Base-by-base conservation (phyloP, 768 basidiomycete genomes). In the Macrolepiota albuminosa region DNA sequence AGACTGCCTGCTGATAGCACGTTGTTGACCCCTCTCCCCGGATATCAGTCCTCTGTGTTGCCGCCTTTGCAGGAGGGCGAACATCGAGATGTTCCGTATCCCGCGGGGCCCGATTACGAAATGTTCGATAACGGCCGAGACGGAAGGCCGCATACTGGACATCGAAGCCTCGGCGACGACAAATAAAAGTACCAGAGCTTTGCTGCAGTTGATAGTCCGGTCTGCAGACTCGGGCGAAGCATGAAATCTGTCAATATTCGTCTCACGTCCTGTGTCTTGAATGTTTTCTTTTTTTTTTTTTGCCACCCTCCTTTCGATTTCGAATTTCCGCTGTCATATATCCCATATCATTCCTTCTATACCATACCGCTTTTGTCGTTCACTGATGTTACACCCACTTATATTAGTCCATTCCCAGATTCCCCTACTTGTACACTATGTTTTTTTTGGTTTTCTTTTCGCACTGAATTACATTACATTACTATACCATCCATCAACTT, bases 21-120 rank as follows among this genome's bases (percentile, higher is more conserved):
- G 29, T 76, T 91, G 56, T 75, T 90, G 61, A 89, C 88, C 36
- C 87, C 89, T n/a, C 75, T 88, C 21, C 78, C 84, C 4, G 81
- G 84, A 24, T 87, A 86, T 65, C 78, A 81, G 61, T 66, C 78
- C 33, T 69, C 80, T n/a, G 62, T 78, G 58, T 64, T 78, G 46
- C 70, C 74, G 39, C 67, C 73, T 24, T 55, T 73, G 48, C 74
- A 73, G 48, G 67, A 58, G 14, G 58, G 61, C 18, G 66, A 63
- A 48, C 61, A 63, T 62, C 54, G 39, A 24, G 59, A 60, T 60
- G 24, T 72, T 60, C 48, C 56, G 24, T 72, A 72, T 56, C 56
- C 72, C 31, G 63, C 72, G 24, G 68, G 68, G 43, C 9, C 60
- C 46, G 59, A 59, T 42, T 79, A 73, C 64, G 75, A 76, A 48